Conservation (phyloP, 2,329 filamentous ascomycete species). For the Aureobasidium sp. region DNA sequence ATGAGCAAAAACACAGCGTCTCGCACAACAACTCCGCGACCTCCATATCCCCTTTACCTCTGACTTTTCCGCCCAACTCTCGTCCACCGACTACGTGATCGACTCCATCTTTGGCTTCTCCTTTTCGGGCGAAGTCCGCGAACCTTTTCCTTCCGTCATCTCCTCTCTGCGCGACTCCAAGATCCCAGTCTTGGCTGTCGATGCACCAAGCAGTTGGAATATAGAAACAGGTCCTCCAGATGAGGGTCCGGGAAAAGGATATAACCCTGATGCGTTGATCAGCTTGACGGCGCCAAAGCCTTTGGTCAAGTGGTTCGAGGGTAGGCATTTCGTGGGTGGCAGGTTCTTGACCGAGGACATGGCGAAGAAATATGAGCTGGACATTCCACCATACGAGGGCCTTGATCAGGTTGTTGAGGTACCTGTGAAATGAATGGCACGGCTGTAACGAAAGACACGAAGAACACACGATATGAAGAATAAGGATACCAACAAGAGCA, state of each 20-base stretch:
- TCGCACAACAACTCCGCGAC: conserved; percentile 76
- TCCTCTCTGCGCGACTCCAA: conserved; percentile 62
- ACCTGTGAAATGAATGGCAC: conserved; percentile 19
- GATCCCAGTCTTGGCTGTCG: conserved; percentile 76
- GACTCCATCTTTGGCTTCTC: conserved; percentile 96
- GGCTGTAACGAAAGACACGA: not conserved
- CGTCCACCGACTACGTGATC: conserved; percentile 67
- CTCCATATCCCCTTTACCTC: conserved; percentile 75
- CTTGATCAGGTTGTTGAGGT: conserved; percentile 86
- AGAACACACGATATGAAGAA: not conserved
- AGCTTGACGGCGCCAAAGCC: conserved; percentile 93
- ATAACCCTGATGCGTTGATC: conserved; percentile 72
- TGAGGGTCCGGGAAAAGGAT: conserved; percentile 67
- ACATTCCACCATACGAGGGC: conserved; percentile 74
- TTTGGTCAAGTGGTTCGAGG: conserved; percentile 71
- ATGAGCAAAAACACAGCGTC: conserved; percentile 46
- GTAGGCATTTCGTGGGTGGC: conserved; percentile 86
- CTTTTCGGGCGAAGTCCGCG: conserved; percentile 85
- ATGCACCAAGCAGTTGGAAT: conserved; percentile 91
- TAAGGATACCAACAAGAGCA: not conserved
- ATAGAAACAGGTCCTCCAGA: conserved; percentile 77
- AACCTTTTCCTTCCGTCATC: conserved; percentile 81
- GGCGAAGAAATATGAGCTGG: conserved; percentile 77
- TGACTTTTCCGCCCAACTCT: conserved; percentile 63
- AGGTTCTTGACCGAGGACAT: conserved; percentile 74